These are phyloP conservation scores for Populus euphratica DNA, from an alignment of 345 rosid genomes.

Conservation along the genomic window DNA sequence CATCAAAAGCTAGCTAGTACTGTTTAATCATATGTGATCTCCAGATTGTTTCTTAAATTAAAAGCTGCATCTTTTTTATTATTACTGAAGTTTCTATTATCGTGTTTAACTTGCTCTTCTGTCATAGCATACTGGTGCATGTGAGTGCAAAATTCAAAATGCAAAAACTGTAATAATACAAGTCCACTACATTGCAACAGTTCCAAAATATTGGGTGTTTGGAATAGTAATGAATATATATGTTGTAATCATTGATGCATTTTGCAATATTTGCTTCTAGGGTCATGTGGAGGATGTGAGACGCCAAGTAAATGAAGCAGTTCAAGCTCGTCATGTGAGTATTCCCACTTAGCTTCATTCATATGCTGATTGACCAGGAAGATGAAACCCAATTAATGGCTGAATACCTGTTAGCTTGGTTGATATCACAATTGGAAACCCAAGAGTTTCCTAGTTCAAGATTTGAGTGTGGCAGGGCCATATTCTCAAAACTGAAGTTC, in stretches of 20 bases:
- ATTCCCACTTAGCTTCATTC: neutral
- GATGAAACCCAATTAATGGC: neutral
- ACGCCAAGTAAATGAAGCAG: slow-evolving; percentile 86
- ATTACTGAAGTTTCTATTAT: neutral
- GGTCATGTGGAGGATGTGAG: slow-evolving; percentile 88
- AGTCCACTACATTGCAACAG: neutral
- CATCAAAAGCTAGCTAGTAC: neutral
- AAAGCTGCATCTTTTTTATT: neutral
- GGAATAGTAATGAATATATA: neutral
- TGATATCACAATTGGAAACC: neutral
- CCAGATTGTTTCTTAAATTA: neutral
- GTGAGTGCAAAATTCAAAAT: neutral
- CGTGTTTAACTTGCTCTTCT: neutral
- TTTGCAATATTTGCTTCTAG: slow-evolving; percentile 33
- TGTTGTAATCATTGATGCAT: neutral
- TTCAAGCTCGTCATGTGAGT: slow-evolving; percentile 72
- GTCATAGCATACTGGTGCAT: neutral
- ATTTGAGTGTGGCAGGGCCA: neutral
- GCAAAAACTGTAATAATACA: neutral
- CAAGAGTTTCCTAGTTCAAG: neutral
- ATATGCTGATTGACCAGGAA: neutral
- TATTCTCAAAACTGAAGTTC: neutral
- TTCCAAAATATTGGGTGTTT: neutral
- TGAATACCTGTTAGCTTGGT: slow-evolving; percentile 2
- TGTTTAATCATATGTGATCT: neutral